Base-by-base conservation (phyloP, 2,329 filamentous ascomycete genomes). In the Purpureocillium takamizusanense region DNA sequence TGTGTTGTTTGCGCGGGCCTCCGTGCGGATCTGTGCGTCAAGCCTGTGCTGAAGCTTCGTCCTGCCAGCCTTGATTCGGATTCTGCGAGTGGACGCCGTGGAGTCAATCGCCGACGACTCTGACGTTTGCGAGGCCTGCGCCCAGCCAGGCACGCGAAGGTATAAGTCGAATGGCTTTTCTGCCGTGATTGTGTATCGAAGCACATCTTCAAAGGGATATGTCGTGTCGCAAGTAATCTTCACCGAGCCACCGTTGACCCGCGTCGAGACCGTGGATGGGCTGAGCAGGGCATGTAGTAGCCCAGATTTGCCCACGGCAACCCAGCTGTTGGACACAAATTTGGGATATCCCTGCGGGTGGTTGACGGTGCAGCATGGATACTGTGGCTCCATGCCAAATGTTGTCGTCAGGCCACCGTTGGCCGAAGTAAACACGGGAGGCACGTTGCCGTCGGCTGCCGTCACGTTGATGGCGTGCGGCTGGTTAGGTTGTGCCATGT, bases 311-410 rank as follows among this genome's bases (percentile, higher is more conserved):
- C 63, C 66, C 3, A 61, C 51, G 9, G 47, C 49, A 6, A 68
- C 62, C 54, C 63, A 77, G 41, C 64, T 65, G 40, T 64, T 59
- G 9, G 69, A 52, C 50, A 72, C 50, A 40, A 72, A 76, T 45
- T 77, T 77, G 0, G 74, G 72, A 43, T 69, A 74, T 8, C 69
- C 74, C 46, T 76, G 72, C 1, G 65, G 67, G 45, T 76, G 70
- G 41, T 78, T 78, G 42, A 78, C 74, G 1, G 72, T 74, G 46
- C 74, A 78, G 53, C 73, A 78, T 2, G 68, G 67, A 33, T 59
- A 74, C 27, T 71, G 62, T 2, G 69, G 68, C 40, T 74, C 70
- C 12, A 75, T 54, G 2, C 70, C 72, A 47, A 41, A 69, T 53
- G 46, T 73, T 63, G 46, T 55, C 64, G 51, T 36, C 8, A 53